Percentiles rank a stretch among this genome's conserved stretches.
Evolutionary conservation across 1,284 basidiomycete genomes (phyloP).

Genomic region (Somion occarium): DNA sequence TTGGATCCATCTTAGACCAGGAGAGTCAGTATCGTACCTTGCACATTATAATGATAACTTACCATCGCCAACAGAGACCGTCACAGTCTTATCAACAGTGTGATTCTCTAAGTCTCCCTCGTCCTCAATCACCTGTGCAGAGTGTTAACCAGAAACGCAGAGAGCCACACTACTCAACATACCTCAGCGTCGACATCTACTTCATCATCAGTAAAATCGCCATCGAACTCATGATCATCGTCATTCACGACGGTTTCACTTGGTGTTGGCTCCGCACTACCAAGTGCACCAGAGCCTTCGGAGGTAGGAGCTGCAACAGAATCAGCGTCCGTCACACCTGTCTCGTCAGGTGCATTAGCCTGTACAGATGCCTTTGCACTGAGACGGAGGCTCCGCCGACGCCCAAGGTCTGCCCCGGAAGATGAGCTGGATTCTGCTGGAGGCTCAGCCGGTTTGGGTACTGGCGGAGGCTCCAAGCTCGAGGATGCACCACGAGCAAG

Average conservation of each 20-base stretch:
- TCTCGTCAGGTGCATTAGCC: constrained; percentile 20
- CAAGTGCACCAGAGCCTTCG: constrained; percentile 13
- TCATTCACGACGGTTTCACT: constrained; percentile 53
- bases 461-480: constrained; percentile 24
- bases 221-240: constrained; percentile 49
- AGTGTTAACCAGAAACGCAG: neutral
- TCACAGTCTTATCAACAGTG: constrained; percentile 78
- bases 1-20: constrained; percentile 70
- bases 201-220: constrained; percentile 78
- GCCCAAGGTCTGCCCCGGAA: constrained; percentile 34
- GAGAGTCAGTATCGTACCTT: neutral
- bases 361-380: constrained; percentile 60
- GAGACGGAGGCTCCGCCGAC: constrained; percentile 79
- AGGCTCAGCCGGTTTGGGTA: constrained; percentile 23
- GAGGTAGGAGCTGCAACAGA: constrained; percentile 18
- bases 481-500: constrained; percentile 40
- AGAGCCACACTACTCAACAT: constrained; percentile 9
- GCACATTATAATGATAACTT: constrained; percentile 13
- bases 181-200: constrained; percentile 65
- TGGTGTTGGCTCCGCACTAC: constrained; percentile 31
- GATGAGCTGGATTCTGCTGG: constrained; percentile 30
- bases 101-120: constrained; percentile 66
- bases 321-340: constrained; percentile 15
- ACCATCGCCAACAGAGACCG: constrained; percentile 80
- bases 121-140: constrained; percentile 60